Evolutionary conservation across 2,329 filamentous ascomycete genomes (phyloP), one percentile per base, ranked within the genome.

Genomic region (Fusarium cyanostomum): DNA sequence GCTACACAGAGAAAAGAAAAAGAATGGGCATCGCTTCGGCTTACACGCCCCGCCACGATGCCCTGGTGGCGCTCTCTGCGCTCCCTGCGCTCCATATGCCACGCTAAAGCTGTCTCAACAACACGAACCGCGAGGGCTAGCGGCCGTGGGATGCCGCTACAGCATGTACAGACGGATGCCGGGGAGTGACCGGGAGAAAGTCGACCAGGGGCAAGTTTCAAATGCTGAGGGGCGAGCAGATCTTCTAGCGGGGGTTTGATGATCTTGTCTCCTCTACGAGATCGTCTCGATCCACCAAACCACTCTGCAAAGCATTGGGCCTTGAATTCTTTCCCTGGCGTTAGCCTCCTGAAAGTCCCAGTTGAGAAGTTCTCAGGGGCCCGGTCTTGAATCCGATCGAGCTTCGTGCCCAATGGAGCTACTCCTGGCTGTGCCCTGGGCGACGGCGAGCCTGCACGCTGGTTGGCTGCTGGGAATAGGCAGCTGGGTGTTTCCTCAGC

Each of bases 191-290:
- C 15, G 10, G 18, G n/a, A 37, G 28, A 33, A 12, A 24, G n/a
- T n/a, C 28, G 16, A 27, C 30, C 38, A 54, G 43, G 49, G 46
- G 30, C 18, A n/a, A n/a, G 39, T 52, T 44, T 52, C 38, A 44
- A 18, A 12, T 35, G 30, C n/a, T 16, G 43, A 8, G 41, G 27
- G 42, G 13, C 18, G 13, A 6, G 35, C 6, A 5, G 24, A 41
- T 30, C 35, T 16, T 11, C 8, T 9, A 31, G 9, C 8, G 18
- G 18, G 18, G 43, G 18, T 39, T 31, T n/a, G 4, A 12, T 18
- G 12, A 13, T n/a, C 13, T 9, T 16, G 4, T 13, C 11, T 34
- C 13, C 31, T 34, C 31, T n/a, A 5, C 5, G 13, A 8, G 12
- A 39, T 11, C 12, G 13, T 26, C 13, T 27, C 18, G 10, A 5